Conservation (phyloP, 1,139 yeast species). For the Tardiomyces digboiensis region DNA sequence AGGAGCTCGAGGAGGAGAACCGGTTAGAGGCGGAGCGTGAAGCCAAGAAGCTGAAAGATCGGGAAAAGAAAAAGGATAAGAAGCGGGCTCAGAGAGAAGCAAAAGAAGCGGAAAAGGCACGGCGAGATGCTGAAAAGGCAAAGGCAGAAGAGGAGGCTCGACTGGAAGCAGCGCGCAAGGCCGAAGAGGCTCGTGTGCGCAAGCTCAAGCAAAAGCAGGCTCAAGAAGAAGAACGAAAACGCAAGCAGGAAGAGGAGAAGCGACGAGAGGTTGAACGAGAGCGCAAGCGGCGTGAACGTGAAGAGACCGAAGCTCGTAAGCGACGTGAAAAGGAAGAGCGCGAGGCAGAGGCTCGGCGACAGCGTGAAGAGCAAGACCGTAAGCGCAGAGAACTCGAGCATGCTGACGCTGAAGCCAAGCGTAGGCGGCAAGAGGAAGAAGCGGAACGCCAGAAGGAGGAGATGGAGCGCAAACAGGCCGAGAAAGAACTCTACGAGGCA, state of each 20-base stretch:
- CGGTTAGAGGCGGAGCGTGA: constrained; percentile 60
- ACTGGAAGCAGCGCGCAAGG: constrained; percentile 39
- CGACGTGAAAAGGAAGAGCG: constrained; percentile 25
- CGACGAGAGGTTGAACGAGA: constrained; percentile 33
- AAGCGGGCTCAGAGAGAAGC: constrained; percentile 59
- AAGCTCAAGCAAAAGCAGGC: constrained; percentile 40
- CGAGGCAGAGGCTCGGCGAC: constrained; percentile 17
- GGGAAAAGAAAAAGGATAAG: constrained; percentile 73
- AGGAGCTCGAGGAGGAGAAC: constrained; percentile 74
- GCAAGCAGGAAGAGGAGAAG: constrained; percentile 27
- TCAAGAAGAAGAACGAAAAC: constrained; percentile 35
- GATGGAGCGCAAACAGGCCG: constrained; percentile 6
- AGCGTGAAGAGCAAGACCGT: constrained; percentile 18
- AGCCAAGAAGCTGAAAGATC: constrained; percentile 59
- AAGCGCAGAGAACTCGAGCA: constrained; percentile 14
- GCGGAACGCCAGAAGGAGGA: constrained; percentile 9
- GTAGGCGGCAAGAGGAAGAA: constrained; percentile 6
- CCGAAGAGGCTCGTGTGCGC: constrained; percentile 45
- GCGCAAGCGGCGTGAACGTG: constrained; percentile 31
- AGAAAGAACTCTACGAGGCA: constrained; percentile 6
- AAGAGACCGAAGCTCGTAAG: constrained; percentile 33
- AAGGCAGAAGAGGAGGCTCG: constrained; percentile 39
- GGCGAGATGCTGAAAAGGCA: constrained; percentile 46
- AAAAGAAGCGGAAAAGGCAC: constrained; percentile 63
- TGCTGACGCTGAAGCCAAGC: constrained; percentile 6